phyloP scores from a whole-genome alignment of 495 filamentous ascomycete species.

The Daldinia caldariorum region DNA sequence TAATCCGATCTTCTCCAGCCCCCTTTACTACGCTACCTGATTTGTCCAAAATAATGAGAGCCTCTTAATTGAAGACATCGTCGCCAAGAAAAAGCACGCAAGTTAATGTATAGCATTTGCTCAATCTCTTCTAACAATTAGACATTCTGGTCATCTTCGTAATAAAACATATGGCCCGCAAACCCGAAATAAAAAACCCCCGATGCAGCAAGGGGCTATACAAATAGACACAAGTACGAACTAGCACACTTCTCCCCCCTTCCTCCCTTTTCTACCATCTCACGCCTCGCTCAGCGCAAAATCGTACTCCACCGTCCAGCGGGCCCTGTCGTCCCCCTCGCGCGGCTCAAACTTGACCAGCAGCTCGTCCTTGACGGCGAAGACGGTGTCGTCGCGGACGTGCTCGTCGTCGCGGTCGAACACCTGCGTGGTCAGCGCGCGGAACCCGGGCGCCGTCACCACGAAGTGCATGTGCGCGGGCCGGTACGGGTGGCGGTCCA shows the following conservation, averaged over 20 bases:
- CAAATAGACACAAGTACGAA: neutral
- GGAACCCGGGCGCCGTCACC: conserved; percentile 54
- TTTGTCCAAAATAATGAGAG: too few relatives aligned
- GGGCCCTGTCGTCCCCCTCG: conserved; percentile 67
- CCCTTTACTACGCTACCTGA: too few relatives aligned
- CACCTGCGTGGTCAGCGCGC: conserved; percentile 75
- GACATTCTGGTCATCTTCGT: neutral
- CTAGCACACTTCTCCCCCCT: too few relatives aligned
- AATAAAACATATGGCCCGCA: neutral
- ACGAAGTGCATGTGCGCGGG: conserved; percentile 84
- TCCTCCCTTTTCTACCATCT: conserved; percentile 10
- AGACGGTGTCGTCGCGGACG: conserved; percentile 73
- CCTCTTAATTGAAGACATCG: neutral
- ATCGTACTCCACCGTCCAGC: conserved; percentile 67
- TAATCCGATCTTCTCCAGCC: too few relatives aligned
- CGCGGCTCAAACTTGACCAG: conserved; percentile 71
- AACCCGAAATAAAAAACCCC: neutral
- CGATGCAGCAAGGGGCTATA: neutral
- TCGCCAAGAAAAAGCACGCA: neutral
- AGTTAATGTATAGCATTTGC: neutral
- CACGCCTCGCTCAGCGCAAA: conserved; percentile 55
- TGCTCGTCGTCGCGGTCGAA: conserved; percentile 74
- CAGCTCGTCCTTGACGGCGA: conserved; percentile 80
- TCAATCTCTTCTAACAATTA: neutral
- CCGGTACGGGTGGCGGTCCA: conserved; percentile 76